A percentile compares a stretch with the other conserved stretches of the same genome.
These are phyloP conservation scores for Penicillium sp. DNA, from an alignment of 2,329 filamentous ascomycete species.

Conservation along the genomic window DNA sequence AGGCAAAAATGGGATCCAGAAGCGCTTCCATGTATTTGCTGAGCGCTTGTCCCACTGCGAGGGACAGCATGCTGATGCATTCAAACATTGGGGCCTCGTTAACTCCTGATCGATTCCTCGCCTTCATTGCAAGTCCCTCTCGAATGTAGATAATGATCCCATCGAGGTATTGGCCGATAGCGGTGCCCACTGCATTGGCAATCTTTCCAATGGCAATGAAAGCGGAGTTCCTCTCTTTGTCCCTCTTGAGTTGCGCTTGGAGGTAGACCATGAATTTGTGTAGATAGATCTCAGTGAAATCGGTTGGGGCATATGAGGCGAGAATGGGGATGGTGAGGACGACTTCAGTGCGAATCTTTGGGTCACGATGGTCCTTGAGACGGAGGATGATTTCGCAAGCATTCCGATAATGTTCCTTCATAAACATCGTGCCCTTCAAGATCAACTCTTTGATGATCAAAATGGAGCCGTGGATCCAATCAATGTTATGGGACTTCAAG, in stretches of 20 bases:
- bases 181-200: constrained; percentile 91
- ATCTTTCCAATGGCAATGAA: constrained; percentile 96
- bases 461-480: constrained; percentile 90
- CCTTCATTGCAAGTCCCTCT: constrained; percentile 81
- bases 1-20: constrained; percentile 94
- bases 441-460: constrained; percentile 90
- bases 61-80: constrained; percentile 93
- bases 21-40: constrained; percentile 98
- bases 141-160: constrained; percentile 90
- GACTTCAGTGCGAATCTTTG: constrained; percentile 82
- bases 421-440: constrained; percentile 96
- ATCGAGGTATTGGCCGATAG: constrained; percentile 92
- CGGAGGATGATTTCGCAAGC: constrained; percentile 89
- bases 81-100: constrained; percentile 82
- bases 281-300: constrained; percentile 83
- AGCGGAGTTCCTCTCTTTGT: constrained; percentile 89
- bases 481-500: constrained; percentile 75
- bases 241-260: constrained; percentile 88
- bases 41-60: constrained; percentile 91
- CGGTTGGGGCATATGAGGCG: constrained; percentile 84
- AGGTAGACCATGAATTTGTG: constrained; percentile 98
- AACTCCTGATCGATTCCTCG: constrained; percentile 56
- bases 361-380: constrained; percentile 88
- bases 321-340: constrained; percentile 89
- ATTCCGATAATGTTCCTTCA: constrained; percentile 91